Evolutionary conservation across 192 early-diverging fungal genomes (phyloP).

Genomic region (Backusella parvicylindrica): DNA sequence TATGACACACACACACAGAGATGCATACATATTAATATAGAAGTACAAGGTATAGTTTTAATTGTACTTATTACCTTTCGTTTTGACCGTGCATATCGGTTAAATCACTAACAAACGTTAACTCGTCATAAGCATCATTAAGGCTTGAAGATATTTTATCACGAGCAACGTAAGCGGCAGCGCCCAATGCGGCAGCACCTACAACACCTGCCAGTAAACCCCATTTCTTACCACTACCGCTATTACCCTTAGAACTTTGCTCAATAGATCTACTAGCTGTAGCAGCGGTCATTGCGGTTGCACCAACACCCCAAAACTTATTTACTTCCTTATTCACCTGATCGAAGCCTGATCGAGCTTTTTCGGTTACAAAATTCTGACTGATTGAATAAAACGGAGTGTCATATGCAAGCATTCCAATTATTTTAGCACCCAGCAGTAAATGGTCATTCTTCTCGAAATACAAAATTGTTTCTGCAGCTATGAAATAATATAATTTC

Average conservation of each 20-base stretch:
- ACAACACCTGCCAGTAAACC: slow-evolving; percentile 40
- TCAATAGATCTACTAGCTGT: not conserved
- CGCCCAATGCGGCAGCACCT: slow-evolving; percentile 38
- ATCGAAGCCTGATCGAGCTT: slow-evolving; percentile 33
- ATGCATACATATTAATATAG: not conserved
- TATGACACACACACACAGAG: no score
- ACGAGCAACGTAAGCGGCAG: slow-evolving; percentile 36
- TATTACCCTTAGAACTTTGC: not conserved
- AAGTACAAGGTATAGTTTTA: not conserved
- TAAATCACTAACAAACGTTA: slow-evolving; percentile 53
- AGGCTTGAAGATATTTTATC: slow-evolving; percentile 32
- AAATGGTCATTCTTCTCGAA: slow-evolving; percentile 14
- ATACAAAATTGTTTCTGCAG: slow-evolving; percentile 44
- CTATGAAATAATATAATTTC: slow-evolving; percentile 24
- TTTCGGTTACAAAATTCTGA: slow-evolving; percentile 32
- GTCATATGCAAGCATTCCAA: slow-evolving; percentile 54
- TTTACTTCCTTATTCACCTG: slow-evolving; percentile 33
- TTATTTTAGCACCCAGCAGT: slow-evolving; percentile 21
- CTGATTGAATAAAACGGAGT: slow-evolving; percentile 54
- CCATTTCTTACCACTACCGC: slow-evolving; percentile 28
- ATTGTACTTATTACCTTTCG: slow-evolving; percentile 35
- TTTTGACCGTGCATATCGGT: slow-evolving; percentile 33
- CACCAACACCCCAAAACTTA: not conserved
- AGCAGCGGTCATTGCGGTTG: not conserved
- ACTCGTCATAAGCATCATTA: slow-evolving; percentile 37